These are phyloP conservation scores for Botrytis porri DNA, from an alignment of 2,329 filamentous ascomycete species.

Conservation along the genomic window DNA sequence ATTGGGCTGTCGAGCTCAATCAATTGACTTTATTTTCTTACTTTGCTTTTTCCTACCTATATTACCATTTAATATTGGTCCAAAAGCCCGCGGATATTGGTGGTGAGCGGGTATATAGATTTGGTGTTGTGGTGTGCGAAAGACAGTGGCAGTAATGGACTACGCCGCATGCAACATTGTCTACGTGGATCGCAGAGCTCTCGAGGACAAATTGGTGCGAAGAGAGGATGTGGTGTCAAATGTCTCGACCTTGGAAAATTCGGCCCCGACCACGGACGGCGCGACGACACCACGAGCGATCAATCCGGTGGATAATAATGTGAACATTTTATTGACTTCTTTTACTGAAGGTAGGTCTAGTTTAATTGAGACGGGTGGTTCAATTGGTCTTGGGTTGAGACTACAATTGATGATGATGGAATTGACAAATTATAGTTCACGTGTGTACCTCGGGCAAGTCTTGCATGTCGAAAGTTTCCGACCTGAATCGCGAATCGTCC, in stretches of 20 bases:
- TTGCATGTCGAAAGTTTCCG: slow-evolving; percentile 51
- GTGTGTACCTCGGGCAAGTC: slow-evolving; percentile 51
- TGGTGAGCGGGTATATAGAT: slow-evolving; percentile 29
- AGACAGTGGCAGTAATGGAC: slow-evolving; percentile 40
- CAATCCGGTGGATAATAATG: slow-evolving; percentile 46
- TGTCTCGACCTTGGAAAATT: slow-evolving; percentile 28
- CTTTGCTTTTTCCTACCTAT: neutral
- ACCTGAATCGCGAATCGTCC: slow-evolving; percentile 47
- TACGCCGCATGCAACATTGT: slow-evolving; percentile 45
- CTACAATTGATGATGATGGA: slow-evolving; percentile 5
- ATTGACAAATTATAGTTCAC: slow-evolving; percentile 45
- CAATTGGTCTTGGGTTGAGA: slow-evolving; percentile 15
- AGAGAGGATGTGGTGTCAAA: slow-evolving; percentile 36
- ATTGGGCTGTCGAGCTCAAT: slow-evolving; percentile 6
- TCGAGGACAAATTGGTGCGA: slow-evolving; percentile 40
- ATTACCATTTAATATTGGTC: slow-evolving; percentile 15
- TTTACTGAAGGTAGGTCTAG: slow-evolving; percentile 47
- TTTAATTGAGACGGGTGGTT: slow-evolving; percentile 15
- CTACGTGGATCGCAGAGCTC: slow-evolving; percentile 44
- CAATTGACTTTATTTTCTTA: neutral
- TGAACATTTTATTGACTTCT: slow-evolving; percentile 48
- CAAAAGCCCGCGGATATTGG: slow-evolving; percentile 21
- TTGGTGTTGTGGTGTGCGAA: slow-evolving; percentile 33
- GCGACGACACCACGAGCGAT: slow-evolving; percentile 20
- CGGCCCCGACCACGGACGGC: slow-evolving; percentile 23